These are phyloP conservation scores for Cercophora scortea DNA, from an alignment of 495 filamentous ascomycete species.

Conservation along the genomic window DNA sequence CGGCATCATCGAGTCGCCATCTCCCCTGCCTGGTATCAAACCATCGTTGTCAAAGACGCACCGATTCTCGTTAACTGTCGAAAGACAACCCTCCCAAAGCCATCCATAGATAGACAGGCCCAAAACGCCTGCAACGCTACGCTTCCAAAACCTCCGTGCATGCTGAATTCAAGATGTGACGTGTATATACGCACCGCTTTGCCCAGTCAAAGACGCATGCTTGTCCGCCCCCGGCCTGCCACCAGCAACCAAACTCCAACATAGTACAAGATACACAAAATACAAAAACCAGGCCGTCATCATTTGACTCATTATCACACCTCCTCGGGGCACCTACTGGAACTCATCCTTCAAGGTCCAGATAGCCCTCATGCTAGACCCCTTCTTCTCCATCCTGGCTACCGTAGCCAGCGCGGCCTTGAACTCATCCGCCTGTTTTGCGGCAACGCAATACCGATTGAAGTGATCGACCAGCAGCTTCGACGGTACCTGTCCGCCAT, in stretches of 20 bases:
- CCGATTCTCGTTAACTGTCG: too few relatives aligned
- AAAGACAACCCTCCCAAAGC: too few relatives aligned
- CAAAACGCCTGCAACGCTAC: too few relatives aligned
- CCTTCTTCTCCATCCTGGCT: slow-evolving; percentile 38
- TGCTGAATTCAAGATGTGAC: too few relatives aligned
- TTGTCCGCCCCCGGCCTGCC: neutral
- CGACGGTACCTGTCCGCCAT: slow-evolving; percentile 63
- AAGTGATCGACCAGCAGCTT: slow-evolving; percentile 77
- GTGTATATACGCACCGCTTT: too few relatives aligned
- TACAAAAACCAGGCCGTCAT: neutral
- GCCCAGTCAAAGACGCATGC: too few relatives aligned
- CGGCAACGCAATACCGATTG: slow-evolving; percentile 39
- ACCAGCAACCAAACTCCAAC: neutral
- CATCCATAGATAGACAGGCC: too few relatives aligned
- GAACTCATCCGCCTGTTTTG: slow-evolving; percentile 36
- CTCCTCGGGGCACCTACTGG: neutral
- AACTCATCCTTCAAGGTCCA: slow-evolving; percentile 19
- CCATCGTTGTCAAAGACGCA: too few relatives aligned
- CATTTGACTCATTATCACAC: neutral
- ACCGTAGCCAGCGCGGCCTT: slow-evolving; percentile 40
- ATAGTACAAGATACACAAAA: neutral
- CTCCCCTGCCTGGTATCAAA: too few relatives aligned
- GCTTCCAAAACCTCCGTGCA: too few relatives aligned
- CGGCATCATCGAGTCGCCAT: too few relatives aligned
- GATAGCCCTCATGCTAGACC: slow-evolving; percentile 33